Percentiles rank a stretch among this genome's conserved stretches.
phyloP scores from a whole-genome alignment of 2,329 filamentous ascomycete genomes.

The Magnaporthiopsis incrustans region DNA sequence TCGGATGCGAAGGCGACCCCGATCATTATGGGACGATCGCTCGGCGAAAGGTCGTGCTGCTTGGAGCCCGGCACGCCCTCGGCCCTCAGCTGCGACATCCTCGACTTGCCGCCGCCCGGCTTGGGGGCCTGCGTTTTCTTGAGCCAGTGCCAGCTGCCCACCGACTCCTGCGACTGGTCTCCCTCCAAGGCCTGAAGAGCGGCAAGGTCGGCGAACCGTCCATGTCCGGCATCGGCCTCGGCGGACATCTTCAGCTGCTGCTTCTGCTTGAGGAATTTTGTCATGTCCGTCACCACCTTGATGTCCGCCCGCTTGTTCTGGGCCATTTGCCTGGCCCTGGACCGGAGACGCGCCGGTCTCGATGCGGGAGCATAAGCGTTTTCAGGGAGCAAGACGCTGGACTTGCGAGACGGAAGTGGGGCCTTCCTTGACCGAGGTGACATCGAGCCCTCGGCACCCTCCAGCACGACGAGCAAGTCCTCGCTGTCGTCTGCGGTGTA shows the following conservation, averaged over 20 bases:
- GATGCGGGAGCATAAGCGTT: slow-evolving; percentile 26
- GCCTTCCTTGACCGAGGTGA: slow-evolving; percentile 4
- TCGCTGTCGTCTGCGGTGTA: slow-evolving; percentile 28
- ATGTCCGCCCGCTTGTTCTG: slow-evolving; percentile 57
- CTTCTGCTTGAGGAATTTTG: slow-evolving; percentile 35
- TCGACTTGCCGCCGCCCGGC: slow-evolving; percentile 16
- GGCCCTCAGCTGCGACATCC: slow-evolving; percentile 16
- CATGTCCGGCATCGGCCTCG: slow-evolving; percentile 18
- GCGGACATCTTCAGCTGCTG: slow-evolving; percentile 26
- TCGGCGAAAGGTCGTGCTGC: slow-evolving; percentile 52
- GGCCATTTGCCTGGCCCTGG: slow-evolving; percentile 51
- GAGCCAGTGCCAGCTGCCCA: slow-evolving; percentile 52
- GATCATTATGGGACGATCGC: slow-evolving; percentile 64
- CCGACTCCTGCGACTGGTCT: slow-evolving; percentile 41
- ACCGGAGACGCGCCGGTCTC: slow-evolving; percentile 42
- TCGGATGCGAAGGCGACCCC: slow-evolving; percentile 58
- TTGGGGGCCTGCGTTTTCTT: slow-evolving; percentile 29
- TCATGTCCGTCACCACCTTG: slow-evolving; percentile 62
- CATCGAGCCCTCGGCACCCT: slow-evolving; percentile 8
- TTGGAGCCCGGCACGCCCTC: slow-evolving; percentile 12
- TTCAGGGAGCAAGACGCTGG: slow-evolving; percentile 18
- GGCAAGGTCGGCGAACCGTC: slow-evolving; percentile 50
- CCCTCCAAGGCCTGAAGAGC: slow-evolving; percentile 53
- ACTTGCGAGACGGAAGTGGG: slow-evolving; percentile 5
- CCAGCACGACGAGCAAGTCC: slow-evolving; percentile 19